Base-by-base conservation (phyloP, 257 asterid species). In the Capsicum rhomboideum region DNA sequence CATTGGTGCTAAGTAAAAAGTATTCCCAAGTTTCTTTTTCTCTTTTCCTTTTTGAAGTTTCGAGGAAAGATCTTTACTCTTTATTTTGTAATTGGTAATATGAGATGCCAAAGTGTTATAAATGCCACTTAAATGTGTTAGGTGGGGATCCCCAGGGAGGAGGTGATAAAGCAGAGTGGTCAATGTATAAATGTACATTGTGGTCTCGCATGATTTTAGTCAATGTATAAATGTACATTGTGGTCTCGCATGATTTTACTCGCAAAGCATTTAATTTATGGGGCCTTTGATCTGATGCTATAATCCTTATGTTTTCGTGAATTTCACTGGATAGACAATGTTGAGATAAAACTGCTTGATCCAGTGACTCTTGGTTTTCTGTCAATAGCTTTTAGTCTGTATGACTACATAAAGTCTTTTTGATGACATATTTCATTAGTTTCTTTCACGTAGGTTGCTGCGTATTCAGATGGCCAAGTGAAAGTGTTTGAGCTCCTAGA, bases 391-490 rank as follows among this genome's bases (percentile, higher is more conserved):
- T 75, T 50, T 50, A 49, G 82, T 50, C 17, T 2, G 21, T 28
- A 14, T 16, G 63, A 77, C 21, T 50, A 26, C 63, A 8, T 17
- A 16, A 17, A 61, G 42, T 67, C 54, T 72, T 53, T 23, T 28
- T 44, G 69, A 16, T 54, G 9, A 83, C 61, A 4, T 20, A 23
- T 42, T 61, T 6, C 21, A 10, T 21, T 63, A 49, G 59, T 68
- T 86, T 54, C 17, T 72, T 68, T 86, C 66, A 26, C 59, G 75
- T 75, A 96, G 98, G 98, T 92, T 84, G 91, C 94, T 88, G 98
- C 97, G 64, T 96, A 86, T 88, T 91, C 98, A 34, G 96, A 94
- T 77, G 99, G 99, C 44, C 94, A 91, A 58, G 91, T 92, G 83
- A 91, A 91, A 90, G 86, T 96, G 83, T 93, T 88, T 85, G 97